phyloP scores from a whole-genome alignment of 768 basidiomycete genomes.

The Nidularia pulvinata region DNA sequence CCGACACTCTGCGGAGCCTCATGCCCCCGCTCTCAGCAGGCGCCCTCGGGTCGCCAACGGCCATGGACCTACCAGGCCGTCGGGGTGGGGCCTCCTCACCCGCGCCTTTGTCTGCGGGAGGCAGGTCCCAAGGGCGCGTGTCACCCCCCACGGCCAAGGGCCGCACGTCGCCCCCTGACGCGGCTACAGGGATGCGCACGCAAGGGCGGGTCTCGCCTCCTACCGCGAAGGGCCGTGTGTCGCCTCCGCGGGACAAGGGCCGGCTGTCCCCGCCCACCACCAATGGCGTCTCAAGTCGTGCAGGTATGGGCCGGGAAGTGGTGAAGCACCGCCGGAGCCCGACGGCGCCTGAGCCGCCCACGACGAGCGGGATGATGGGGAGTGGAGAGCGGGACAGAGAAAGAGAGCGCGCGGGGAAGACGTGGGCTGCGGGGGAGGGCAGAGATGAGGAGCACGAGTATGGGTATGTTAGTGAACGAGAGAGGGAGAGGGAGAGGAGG shows the following conservation, averaged over 20 bases:
- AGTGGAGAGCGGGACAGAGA: conserved; percentile 4
- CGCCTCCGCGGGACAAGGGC: too few relatives aligned
- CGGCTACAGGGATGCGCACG: neutral
- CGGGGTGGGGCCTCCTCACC: too few relatives aligned
- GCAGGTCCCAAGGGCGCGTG: conserved; percentile 8
- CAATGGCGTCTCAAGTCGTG: conserved; percentile 28
- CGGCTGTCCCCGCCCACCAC: conserved; percentile 13
- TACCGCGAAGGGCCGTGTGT: conserved; percentile 19
- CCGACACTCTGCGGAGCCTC: conserved; percentile 67
- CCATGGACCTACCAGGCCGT: conserved; percentile 31
- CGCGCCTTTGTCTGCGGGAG: conserved; percentile 9
- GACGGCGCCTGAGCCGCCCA: conserved; percentile 61
- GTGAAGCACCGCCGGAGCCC: conserved; percentile 66
- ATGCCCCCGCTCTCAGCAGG: conserved; percentile 24
- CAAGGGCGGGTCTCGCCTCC: conserved; percentile 20
- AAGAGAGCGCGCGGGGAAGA: conserved; percentile 24
- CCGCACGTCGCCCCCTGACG: conserved; percentile 16
- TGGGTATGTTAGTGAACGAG: conserved; percentile 29
- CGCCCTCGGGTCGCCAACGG: conserved; percentile 49
- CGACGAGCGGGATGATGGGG: conserved; percentile 32
- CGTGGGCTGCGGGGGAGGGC: conserved; percentile 43
- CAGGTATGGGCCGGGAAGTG: conserved; percentile 19
- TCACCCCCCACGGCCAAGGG: conserved; percentile 18
- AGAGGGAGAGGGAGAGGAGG: conserved; percentile 28
- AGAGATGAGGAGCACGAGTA: conserved; percentile 31